Percentiles rank a stretch among this genome's conserved stretches.
These are phyloP conservation scores for Gossypium schwendimanii DNA, from an alignment of 441 rosid genomes.

Conservation along the genomic window DNA sequence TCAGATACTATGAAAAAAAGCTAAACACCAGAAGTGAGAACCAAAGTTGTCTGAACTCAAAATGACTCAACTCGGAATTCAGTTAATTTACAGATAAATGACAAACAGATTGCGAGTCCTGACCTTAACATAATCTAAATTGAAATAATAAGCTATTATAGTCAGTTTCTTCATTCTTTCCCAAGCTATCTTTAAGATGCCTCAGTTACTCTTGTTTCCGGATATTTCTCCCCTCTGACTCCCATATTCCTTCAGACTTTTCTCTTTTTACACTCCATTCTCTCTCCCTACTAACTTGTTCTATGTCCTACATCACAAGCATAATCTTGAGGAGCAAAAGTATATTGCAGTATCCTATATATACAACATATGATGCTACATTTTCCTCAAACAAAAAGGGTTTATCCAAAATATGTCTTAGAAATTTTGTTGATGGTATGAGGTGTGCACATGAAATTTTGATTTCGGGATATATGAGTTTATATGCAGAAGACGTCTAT, in stretches of 20 bases:
- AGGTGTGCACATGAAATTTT: not conserved
- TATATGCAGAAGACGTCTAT: not conserved
- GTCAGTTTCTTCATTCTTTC: not conserved
- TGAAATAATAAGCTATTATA: not conserved
- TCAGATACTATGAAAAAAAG: not conserved
- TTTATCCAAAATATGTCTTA: too few relatives aligned
- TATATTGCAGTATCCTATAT: too few relatives aligned
- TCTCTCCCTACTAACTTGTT: not conserved
- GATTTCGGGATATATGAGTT: not conserved
- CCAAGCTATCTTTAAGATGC: slow-evolving; percentile 1
- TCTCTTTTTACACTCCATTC: not conserved
- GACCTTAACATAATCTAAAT: not conserved
- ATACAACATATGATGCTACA: too few relatives aligned
- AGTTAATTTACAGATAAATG: not conserved
- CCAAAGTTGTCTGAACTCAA: not conserved
- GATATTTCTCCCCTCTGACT: not conserved
- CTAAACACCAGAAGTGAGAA: not conserved
- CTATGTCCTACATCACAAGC: not conserved
- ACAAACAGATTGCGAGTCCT: not conserved
- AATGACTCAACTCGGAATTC: not conserved
- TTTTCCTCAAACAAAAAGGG: too few relatives aligned
- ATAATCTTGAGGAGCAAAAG: not conserved
- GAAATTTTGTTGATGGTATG: too few relatives aligned
- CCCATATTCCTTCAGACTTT: not conserved
- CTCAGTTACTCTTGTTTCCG: not conserved